Evolutionary conservation across 371 early-diverging fungal genomes (phyloP).

Genomic region (Rozella allomycis): DNA sequence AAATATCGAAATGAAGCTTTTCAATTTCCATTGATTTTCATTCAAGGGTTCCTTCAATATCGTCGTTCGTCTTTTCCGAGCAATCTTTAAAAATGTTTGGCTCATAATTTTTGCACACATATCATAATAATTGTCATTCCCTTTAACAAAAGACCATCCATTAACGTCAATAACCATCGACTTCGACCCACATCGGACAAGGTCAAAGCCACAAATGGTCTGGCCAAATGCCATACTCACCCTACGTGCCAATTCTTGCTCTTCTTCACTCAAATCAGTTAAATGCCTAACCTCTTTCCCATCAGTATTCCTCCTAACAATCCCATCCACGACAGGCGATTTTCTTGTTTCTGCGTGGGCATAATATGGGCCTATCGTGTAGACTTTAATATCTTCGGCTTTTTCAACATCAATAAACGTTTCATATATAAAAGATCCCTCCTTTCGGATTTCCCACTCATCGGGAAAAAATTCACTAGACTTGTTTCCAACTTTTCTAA

Average conservation of each 20-base stretch:
- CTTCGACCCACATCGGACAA: conserved; percentile 52
- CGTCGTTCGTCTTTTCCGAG: conserved; percentile 10
- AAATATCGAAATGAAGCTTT: conserved; percentile 73
- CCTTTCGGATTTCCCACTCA: conserved; percentile 33
- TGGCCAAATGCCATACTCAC: conserved; percentile 60
- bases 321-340: conserved; percentile 93
- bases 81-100: conserved; percentile 37
- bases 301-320: conserved; percentile 78
- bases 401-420: conserved; percentile 80
- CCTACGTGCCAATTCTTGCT: conserved; percentile 55
- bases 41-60: conserved; percentile 30
- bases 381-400: conserved; percentile 91
- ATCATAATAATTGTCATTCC: conserved; percentile 79
- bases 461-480: conserved; percentile 73
- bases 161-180: conserved; percentile 96
- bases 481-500: conserved; percentile 90
- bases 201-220: conserved; percentile 86
- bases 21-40: conserved; percentile 73
- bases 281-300: conserved; percentile 92
- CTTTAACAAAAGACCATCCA: conserved; percentile 98
- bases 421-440: conserved; percentile 85
- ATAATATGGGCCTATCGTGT: conserved; percentile 71
- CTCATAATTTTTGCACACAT: conserved; percentile 52
- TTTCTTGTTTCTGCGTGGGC: conserved; percentile 95
- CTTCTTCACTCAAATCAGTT: conserved; percentile 52